These are phyloP conservation scores for Aspergillus asperescens DNA, from an alignment of 495 filamentous ascomycete species.

Conservation along the genomic window DNA sequence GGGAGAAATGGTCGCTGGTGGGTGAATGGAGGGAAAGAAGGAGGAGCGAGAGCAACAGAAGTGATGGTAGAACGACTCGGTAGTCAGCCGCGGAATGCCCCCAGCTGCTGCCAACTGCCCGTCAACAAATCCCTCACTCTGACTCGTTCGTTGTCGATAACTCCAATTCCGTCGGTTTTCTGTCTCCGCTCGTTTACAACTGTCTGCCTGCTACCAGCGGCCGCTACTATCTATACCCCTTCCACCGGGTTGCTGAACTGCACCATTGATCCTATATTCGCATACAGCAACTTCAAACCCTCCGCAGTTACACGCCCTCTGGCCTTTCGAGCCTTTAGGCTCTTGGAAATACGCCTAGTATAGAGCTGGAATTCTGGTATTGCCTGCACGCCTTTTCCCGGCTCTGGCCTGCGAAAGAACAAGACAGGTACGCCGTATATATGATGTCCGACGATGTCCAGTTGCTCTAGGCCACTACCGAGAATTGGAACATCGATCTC, in stretches of 20 bases:
- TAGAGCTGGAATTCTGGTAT: background rate
- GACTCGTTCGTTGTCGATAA: background rate
- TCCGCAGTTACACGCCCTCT: background rate
- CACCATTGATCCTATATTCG: background rate
- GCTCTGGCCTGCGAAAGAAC: background rate
- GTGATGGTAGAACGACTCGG: background rate
- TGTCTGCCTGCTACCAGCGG: background rate
- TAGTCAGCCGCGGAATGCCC: constrained; percentile 17
- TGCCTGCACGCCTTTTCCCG: background rate
- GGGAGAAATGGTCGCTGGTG: constrained; percentile 3
- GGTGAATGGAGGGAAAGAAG: constrained; percentile 4
- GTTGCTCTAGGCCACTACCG: too few relatives aligned
- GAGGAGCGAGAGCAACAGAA: constrained; percentile 2
- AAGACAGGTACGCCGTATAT: background rate
- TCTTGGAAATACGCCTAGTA: background rate
- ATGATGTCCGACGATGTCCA: background rate
- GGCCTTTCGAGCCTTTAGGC: background rate
- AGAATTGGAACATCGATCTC: background rate
- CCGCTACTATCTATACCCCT: background rate
- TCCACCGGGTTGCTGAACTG: background rate
- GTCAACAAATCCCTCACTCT: constrained; percentile 2
- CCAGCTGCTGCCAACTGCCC: background rate
- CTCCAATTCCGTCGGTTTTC: background rate
- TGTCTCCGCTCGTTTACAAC: background rate
- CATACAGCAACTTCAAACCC: background rate